Evolutionary conservation across 805 yeast species (phyloP), one percentile per base, ranked within the genome.

Genomic region (Candida caryicola): DNA sequence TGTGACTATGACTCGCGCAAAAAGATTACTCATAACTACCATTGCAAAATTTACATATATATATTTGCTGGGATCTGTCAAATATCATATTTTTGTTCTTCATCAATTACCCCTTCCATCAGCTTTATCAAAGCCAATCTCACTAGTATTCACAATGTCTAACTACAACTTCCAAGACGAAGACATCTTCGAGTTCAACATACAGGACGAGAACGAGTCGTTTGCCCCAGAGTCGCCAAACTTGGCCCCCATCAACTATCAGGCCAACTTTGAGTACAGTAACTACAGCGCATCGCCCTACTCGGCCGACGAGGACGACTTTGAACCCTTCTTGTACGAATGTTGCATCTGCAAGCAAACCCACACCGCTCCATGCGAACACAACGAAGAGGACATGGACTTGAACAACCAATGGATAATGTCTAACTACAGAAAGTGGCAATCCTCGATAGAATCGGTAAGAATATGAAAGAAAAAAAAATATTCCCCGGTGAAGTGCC

Each of bases 351-450:
- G 50, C 47, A 43, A 39, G 38, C 23, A 29, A n/a, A 37, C 41
- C 36, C 34, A 42, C 31, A 37, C 33, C 25, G 29, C 33, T 18
- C 47, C 44, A 14, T 40, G 44, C 33, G 40, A 39, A 28, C 44
- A 44, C 39, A 33, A 23, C 13, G 47, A 43, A 18, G 40, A 30
- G 19, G 37, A 33, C 32, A 17, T 43, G 29, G 34, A 43, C 32
- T 29, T 38, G 31, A 45, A 40, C 28, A 45, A 47, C 40, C 44
- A 42, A 29, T 36, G 33, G 36, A 34, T 46, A 4, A 37, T 40
- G 44, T 42, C 39, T 15, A 44, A 46, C 34, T 46, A 46, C 43
- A 44, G 50, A 37, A 46, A 44, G 18, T 46, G 50, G 50, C 46
- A 39, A 31, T 34, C 37, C 9, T 39, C 42, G 25, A 36, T 36